Base-by-base conservation (phyloP, 2,329 filamentous ascomycete species). In the Aspergillus sp. region DNA sequence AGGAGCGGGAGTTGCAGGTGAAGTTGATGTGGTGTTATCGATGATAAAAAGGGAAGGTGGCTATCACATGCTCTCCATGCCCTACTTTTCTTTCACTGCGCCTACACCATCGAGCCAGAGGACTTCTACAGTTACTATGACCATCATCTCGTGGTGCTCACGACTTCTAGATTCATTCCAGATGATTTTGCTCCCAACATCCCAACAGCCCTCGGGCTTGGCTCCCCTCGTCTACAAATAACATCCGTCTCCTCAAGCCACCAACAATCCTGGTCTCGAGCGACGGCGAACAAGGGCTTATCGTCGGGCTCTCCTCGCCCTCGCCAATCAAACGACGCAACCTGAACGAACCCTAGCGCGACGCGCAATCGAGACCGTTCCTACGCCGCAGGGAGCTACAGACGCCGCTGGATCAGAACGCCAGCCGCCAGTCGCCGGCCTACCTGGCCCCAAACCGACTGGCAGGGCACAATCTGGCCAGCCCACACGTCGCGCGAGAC, bases 381-480 rank as follows among this genome's bases (percentile, higher is more conserved):
- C 26, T 30, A 30, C 26, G 26, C 26, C 26, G 26, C 26, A 30
- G 26, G 8, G 26, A 30, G 8, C 26, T 30, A 30, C 26, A 42
- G 40, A 13, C 46, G 52, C 35, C 55, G 57, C 49, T 72, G 67
- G 41, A 76, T 38, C 47, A 73, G 60, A 33, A 74, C 55, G 11
- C 63, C 73, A 13, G 71, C 74, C 36, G 60, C 61, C 49, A 76
- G 56, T 50, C 54, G 56, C 44, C 55, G 58, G 19, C 70, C 73
- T 42, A 65, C 53, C 16, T 55, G 49, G 4, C 72, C 73, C 71
- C 73, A 77, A 33, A 76, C 63, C 36, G 67, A 67, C 52, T 61
- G 65, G 58, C 73, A 76, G 9, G 75, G 75, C 20, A 77, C 57
- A 36, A 76, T 57, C 51, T 75, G 74, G 8, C 66, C 68, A 11